Conservation (phyloP, 192 early-diverging fungal genomes). For the Mortierella antarctica region DNA sequence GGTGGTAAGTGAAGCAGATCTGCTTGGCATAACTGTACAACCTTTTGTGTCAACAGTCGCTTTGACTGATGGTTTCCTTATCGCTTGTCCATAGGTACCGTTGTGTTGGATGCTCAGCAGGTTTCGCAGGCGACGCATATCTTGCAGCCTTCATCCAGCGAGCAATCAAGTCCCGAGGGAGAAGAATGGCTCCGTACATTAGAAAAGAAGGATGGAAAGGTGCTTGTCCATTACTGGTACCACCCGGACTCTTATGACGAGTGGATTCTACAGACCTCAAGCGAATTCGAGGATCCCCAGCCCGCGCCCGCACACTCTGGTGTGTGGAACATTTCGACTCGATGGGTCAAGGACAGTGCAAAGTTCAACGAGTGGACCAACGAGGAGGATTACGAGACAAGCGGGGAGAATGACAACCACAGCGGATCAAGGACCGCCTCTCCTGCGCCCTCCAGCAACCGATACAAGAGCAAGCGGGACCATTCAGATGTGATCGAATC, state of each 20-base stretch:
- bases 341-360: constrained; percentile 81
- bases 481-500: constrained; percentile 15
- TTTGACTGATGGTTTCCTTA: neutral
- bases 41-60: neutral
- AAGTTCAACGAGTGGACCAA: constrained; percentile 84
- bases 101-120: constrained; percentile 24
- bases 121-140: constrained; percentile 62
- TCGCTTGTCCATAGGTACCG: constrained; percentile 24
- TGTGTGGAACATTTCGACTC: constrained; percentile 70
- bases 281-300: constrained; percentile 68
- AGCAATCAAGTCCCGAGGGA: constrained; percentile 41
- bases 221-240: constrained; percentile 81
- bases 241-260: constrained; percentile 83
- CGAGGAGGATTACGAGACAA: constrained; percentile 83
- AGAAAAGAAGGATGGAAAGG: constrained; percentile 65
- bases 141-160: constrained; percentile 40
- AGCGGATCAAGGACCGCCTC: neutral
- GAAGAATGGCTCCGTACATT: constrained; percentile 68
- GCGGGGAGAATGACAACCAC: neutral
- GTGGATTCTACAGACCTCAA: constrained; percentile 68
- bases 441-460: constrained; percentile 12
- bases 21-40: neutral
- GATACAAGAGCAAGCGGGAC: constrained; percentile 46
- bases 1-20: constrained; percentile 54
- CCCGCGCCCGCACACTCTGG: constrained; percentile 69